phyloP scores from a whole-genome alignment of 2,329 filamentous ascomycete genomes.

The Trichocomaceae sp. region DNA sequence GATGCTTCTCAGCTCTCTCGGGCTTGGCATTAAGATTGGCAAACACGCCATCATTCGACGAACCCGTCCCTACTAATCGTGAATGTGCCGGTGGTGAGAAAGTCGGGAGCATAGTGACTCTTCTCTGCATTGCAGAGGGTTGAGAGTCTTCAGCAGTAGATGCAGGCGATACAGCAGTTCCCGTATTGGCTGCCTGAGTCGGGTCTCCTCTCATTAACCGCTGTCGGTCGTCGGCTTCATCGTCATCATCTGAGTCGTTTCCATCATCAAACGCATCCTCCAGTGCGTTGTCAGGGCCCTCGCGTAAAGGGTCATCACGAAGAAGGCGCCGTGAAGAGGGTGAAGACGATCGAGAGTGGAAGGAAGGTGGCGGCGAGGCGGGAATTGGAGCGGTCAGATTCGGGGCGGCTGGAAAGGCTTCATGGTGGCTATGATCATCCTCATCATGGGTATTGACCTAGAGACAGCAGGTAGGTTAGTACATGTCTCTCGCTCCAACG shows the following conservation, averaged over 20 bases:
- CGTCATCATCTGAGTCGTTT: constrained; percentile 61
- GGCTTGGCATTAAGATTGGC: constrained; percentile 91
- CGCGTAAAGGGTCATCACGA: constrained; percentile 45
- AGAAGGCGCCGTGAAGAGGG: constrained; percentile 48
- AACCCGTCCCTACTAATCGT: constrained; percentile 51
- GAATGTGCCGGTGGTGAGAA: constrained; percentile 37
- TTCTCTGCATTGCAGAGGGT: constrained; percentile 34
- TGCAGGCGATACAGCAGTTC: constrained; percentile 24
- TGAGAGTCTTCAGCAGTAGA: constrained; percentile 17
- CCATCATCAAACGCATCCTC: constrained; percentile 88
- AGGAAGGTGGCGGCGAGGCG: constrained; percentile 61
- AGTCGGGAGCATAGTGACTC: constrained; percentile 49
- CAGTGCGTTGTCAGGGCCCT: constrained; percentile 68
- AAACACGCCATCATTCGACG: constrained; percentile 90
- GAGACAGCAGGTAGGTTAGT: not conserved
- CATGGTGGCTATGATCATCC: constrained; percentile 25
- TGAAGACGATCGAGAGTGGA: constrained; percentile 76
- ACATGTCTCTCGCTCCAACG: not conserved
- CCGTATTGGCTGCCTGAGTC: constrained; percentile 26
- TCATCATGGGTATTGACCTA: constrained; percentile 42
- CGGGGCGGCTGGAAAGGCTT: constrained; percentile 27
- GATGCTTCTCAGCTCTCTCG: constrained; percentile 63
- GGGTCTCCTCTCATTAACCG: constrained; percentile 68
- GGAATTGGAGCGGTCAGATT: constrained; percentile 26
- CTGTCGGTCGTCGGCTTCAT: constrained; percentile 74